phyloP scores from a whole-genome alignment of 352 stramenopile genomes.

The Globisporangium carolinianum region DNA sequence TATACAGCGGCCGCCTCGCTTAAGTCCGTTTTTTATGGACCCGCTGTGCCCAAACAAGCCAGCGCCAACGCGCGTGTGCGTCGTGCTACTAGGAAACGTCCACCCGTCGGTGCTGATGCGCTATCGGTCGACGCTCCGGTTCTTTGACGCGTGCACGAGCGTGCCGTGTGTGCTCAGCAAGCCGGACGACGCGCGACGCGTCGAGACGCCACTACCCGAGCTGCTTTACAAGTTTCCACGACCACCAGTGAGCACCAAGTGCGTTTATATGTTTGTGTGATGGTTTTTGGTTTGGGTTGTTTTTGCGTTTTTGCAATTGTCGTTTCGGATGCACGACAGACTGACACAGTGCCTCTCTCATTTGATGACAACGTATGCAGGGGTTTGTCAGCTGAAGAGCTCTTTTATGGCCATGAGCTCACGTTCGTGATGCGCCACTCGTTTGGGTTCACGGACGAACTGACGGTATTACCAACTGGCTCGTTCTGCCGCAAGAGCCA shows the following conservation, averaged over 20 bases:
- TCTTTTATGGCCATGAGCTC: slow-evolving; percentile 75
- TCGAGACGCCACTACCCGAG: slow-evolving; percentile 53
- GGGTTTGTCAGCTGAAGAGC: slow-evolving; percentile 40
- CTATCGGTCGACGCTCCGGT: slow-evolving; percentile 51
- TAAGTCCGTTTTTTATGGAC: slow-evolving; percentile 55
- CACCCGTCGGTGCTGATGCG: slow-evolving; percentile 69
- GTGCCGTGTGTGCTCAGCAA: slow-evolving; percentile 66
- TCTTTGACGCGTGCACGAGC: slow-evolving; percentile 71
- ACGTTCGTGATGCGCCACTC: slow-evolving; percentile 79
- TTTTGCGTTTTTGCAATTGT: not conserved
- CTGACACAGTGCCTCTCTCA: not conserved
- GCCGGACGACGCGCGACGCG: slow-evolving; percentile 34
- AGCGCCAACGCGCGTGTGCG: slow-evolving; percentile 56
- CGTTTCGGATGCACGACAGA: not conserved
- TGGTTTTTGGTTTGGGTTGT: not conserved
- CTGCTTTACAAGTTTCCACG: slow-evolving; percentile 69
- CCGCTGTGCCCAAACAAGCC: slow-evolving; percentile 33
- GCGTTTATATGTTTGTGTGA: slow-evolving; percentile 6
- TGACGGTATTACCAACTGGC: slow-evolving; percentile 49
- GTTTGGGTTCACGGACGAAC: slow-evolving; percentile 66
- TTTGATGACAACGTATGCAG: slow-evolving; percentile 14
- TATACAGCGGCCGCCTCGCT: not conserved
- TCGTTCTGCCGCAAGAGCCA: slow-evolving; percentile 67
- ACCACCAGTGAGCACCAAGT: slow-evolving; percentile 57
- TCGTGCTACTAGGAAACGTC: slow-evolving; percentile 63